Base-by-base conservation (phyloP, 257 asterid genomes). In the Apocynum venetum region DNA sequence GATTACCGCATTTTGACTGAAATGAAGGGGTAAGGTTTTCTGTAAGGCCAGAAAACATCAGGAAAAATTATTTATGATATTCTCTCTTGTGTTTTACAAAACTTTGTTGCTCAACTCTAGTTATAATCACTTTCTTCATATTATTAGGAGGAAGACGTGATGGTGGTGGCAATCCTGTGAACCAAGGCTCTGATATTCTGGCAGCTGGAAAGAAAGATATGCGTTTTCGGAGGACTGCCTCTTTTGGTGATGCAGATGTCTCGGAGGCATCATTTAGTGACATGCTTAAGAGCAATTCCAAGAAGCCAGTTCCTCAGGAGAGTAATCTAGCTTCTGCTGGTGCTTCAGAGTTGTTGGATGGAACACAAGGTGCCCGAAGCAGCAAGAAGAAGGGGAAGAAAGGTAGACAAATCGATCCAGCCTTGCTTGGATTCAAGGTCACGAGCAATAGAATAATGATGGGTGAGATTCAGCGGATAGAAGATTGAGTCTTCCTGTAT, bases 351-450 rank as follows among this genome's bases (percentile, higher is more conserved):
- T 49, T 83, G 7, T 72, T 84, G 0, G 96, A 89, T 44, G 90
- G 83, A 71, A 66, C 76, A 55, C 82, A 84, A 25, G 93, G 88
- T 51, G 79, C 78, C 3, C 88, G 90, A 49, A 87, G 86, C 88
- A 84, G 78, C 87, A 96, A 93, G 82, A 96, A 90, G 95, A 96
- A 93, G 83, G 99, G 99, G 38, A 96, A 93, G 87, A 96, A 93
- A 81, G 99, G 99, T 73, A 88, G 97, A 70, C 99, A 93, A 81
- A 96, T 96, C 0, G 99, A 96, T 69, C 99, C 99, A 3, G 97
- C 99, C 61, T 95, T 96, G 77, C 97, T 96, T 43, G 99, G 99
- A 4, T 96, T 96, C 86, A 96, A 93, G 88, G 99, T 96, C n/a
- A 88, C 97, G 1, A 96, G 99, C 88, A 96, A 96, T 80, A 93